phyloP scores from a whole-genome alignment of 441 rosid species.

The Eutrema salsugineum region DNA sequence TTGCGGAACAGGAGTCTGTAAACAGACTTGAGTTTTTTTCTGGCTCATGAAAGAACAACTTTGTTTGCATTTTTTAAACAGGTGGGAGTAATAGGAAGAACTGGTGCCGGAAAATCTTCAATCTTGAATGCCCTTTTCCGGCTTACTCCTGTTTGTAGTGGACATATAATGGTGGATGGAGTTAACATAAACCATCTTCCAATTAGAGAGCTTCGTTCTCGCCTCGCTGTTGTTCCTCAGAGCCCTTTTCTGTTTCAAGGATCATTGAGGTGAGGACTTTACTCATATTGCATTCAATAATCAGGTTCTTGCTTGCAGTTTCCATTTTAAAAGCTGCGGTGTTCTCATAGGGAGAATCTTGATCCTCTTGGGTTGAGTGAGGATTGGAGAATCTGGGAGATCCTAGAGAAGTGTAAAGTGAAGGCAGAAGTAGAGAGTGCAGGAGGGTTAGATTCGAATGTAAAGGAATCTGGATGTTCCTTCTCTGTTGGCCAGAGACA shows the following conservation, averaged over 20 bases:
- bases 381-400: slow-evolving; percentile 70
- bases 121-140: slow-evolving; percentile 90
- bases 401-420: slow-evolving; percentile 76
- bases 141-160: slow-evolving; percentile 64
- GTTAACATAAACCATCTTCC: slow-evolving; percentile 61
- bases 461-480: slow-evolving; percentile 68
- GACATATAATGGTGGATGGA: slow-evolving; percentile 77
- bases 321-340: neutral
- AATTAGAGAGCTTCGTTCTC: slow-evolving; percentile 77
- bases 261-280: slow-evolving; percentile 57
- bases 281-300: neutral
- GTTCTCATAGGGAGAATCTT: slow-evolving; percentile 63
- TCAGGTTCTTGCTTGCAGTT: neutral
- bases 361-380: slow-evolving; percentile 63
- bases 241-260: slow-evolving; percentile 93
- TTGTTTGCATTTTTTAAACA: slow-evolving; percentile 29
- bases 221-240: slow-evolving; percentile 90
- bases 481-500: slow-evolving; percentile 96
- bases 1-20: neutral
- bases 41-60: neutral
- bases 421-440: slow-evolving; percentile 76
- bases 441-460: slow-evolving; percentile 70
- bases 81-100: slow-evolving; percentile 97
- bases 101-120: slow-evolving; percentile 98
- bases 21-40: neutral